Conservation (phyloP, 2,329 filamentous ascomycete genomes). For the Pyricularia pennisetigena region DNA sequence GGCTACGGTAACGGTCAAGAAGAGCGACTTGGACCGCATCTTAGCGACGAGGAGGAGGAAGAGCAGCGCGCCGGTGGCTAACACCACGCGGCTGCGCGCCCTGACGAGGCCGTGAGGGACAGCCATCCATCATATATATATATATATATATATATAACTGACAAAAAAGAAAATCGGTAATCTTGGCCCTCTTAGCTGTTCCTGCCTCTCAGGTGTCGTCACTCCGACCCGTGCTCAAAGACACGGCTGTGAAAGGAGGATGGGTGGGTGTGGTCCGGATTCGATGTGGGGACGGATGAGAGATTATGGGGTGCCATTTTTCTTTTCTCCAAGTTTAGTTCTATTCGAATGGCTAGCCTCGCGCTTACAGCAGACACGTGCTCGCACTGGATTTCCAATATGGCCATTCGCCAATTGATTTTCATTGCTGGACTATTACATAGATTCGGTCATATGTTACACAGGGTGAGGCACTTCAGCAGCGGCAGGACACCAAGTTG, state of each 20-base stretch:
- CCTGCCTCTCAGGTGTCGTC: background rate
- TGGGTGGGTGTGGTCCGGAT: background rate
- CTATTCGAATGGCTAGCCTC: background rate
- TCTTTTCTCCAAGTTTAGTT: background rate
- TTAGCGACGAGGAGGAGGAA: conserved; percentile 2
- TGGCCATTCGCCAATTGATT: background rate
- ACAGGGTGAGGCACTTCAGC: too few relatives aligned
- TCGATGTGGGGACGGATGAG: background rate
- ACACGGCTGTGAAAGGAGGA: background rate
- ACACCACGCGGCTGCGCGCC: background rate
- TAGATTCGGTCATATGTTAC: too few relatives aligned
- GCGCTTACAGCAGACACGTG: background rate
- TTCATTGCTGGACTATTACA: background rate
- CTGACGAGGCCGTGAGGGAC: background rate
- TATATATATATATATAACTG: too few relatives aligned
- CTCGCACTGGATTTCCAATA: background rate
- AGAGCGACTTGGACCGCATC: conserved; percentile 4
- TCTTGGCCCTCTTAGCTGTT: background rate
- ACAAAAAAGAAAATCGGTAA: too few relatives aligned
- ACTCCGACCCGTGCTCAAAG: background rate
- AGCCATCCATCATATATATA: background rate
- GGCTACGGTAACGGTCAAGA: background rate
- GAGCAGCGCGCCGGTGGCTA: background rate
- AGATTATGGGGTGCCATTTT: background rate
- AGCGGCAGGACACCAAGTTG: too few relatives aligned